Conservation (phyloP, 768 basidiomycete species). For the Russula compacta region DNA sequence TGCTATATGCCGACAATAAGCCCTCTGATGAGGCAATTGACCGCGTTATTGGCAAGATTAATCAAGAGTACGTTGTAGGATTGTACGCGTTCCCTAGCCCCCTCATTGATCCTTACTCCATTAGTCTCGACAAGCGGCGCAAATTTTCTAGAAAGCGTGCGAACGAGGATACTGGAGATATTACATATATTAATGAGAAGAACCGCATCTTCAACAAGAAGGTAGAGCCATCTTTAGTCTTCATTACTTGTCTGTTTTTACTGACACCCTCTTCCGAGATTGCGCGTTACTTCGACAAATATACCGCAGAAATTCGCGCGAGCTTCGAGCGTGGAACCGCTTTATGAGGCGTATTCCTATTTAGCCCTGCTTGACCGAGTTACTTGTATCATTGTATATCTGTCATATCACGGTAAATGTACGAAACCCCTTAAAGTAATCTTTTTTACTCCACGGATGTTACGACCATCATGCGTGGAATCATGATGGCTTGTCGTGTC, state of each 20-base stretch:
- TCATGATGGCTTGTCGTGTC: background rate
- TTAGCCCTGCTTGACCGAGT: background rate
- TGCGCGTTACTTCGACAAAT: conserved; percentile 93
- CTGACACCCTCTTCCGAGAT: conserved; percentile 42
- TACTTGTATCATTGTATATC: conserved; percentile 11
- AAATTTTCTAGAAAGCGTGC: conserved; percentile 83
- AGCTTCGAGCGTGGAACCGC: conserved; percentile 98
- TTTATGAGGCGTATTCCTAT: conserved; percentile 35
- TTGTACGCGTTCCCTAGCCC: conserved; percentile 4
- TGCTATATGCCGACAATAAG: conserved; percentile 92
- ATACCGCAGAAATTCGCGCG: conserved; percentile 90
- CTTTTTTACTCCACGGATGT: background rate
- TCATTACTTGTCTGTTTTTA: background rate
- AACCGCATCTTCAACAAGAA: conserved; percentile 98
- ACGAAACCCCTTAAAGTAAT: background rate
- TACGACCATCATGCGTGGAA: background rate
- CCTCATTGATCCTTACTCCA: background rate
- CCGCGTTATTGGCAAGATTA: conserved; percentile 82
- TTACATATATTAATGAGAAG: conserved; percentile 98
- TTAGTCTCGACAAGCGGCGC: conserved; percentile 79
- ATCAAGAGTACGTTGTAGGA: conserved; percentile 65
- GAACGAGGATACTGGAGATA: conserved; percentile 91
- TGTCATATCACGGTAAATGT: background rate
- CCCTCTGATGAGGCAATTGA: conserved; percentile 95
- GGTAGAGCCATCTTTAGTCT: conserved; percentile 33